Evolutionary conservation across 2,329 filamentous ascomycete species (phyloP), one percentile per base, ranked within the genome.

Genomic region (Arthrobotrys musiformis): DNA sequence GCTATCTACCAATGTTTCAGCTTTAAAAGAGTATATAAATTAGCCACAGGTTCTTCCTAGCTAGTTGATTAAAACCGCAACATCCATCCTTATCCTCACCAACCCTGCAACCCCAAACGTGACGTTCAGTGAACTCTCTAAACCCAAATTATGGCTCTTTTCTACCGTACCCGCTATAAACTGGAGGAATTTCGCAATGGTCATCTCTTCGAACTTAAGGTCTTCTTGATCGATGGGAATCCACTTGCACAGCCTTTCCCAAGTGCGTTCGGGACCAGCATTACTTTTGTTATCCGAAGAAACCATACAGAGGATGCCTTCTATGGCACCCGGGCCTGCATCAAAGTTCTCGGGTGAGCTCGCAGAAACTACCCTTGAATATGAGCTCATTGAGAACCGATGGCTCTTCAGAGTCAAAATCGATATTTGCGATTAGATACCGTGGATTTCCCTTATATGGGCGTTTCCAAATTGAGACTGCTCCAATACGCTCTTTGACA

Each of bases 161-260:
- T 19, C 33, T 19, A 40, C 33, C 19, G 26, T 9, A 26, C 26
- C 30, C 22, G n/a, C 26, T 19, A 37, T 15, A 33, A 58, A 58
- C 19, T 28, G 7, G 8, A 58, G 19, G 8, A 58, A 37, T 7
- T 58, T 24, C 11, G 17, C 33, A 58, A 58, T 58, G n/a, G 33
- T 58, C 54, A 58, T 58, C 2, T 33, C 4, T 26, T 58, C 30
- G 7, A 58, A 58, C 0, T 5, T 11, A 33, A 24, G 1, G 17
- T 40, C 33, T n/a, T 15, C 9, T n/a, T 13, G 17, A 5, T 40
- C 54, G 15, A 11, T 24, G 9, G 40, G 54, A 1, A 58, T n/a
- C 54, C 54, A 58, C 54, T 19, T n/a, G n/a, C n/a, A n/a, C n/a
- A n/a, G 17, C 11, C 54, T 30, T 13, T 37, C n/a, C 54, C 54